These are phyloP conservation scores for Baorangia bicolor DNA, from an alignment of 768 basidiomycete species.

Conservation along the genomic window DNA sequence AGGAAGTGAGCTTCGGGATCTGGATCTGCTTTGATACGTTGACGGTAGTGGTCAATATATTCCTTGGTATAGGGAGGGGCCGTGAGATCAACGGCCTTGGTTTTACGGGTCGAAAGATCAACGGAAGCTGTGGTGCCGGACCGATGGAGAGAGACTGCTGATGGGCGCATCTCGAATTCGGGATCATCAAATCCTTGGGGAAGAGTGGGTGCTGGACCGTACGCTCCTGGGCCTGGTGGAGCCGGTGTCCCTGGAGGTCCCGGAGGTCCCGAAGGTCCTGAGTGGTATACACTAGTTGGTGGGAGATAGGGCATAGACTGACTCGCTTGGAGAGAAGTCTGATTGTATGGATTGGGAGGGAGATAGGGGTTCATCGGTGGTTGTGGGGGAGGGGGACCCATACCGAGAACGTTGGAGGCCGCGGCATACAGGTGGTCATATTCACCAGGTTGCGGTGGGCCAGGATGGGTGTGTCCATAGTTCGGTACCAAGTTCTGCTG, in stretches of 20 bases:
- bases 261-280: slow-evolving; percentile 18
- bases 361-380: slow-evolving; percentile 19
- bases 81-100: slow-evolving; percentile 78
- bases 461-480: slow-evolving; percentile 17
- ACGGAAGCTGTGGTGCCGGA: slow-evolving; percentile 59
- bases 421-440: slow-evolving; percentile 68
- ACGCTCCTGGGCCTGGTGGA: slow-evolving; percentile 13
- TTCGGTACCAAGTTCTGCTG: slow-evolving; percentile 20
- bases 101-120: slow-evolving; percentile 57
- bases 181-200: slow-evolving; percentile 36
- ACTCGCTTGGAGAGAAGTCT: slow-evolving; percentile 25
- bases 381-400: slow-evolving; percentile 54
- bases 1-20: slow-evolving; percentile 98
- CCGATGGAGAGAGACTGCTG: slow-evolving; percentile 48
- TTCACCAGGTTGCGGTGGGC: slow-evolving; percentile 36
- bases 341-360: slow-evolving; percentile 23
- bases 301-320: slow-evolving; percentile 35
- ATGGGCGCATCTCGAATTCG: slow-evolving; percentile 54
- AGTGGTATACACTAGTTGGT: slow-evolving; percentile 27
- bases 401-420: slow-evolving; percentile 78
- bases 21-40: slow-evolving; percentile 94
- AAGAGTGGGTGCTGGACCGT: slow-evolving; percentile 26
- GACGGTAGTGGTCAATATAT: slow-evolving; percentile 97
- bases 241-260: slow-evolving; percentile 20
- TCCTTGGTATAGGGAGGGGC: slow-evolving; percentile 91